Evolutionary conservation across 2,329 filamentous ascomycete genomes (phyloP).

Genomic region (Curvularia spicifera): DNA sequence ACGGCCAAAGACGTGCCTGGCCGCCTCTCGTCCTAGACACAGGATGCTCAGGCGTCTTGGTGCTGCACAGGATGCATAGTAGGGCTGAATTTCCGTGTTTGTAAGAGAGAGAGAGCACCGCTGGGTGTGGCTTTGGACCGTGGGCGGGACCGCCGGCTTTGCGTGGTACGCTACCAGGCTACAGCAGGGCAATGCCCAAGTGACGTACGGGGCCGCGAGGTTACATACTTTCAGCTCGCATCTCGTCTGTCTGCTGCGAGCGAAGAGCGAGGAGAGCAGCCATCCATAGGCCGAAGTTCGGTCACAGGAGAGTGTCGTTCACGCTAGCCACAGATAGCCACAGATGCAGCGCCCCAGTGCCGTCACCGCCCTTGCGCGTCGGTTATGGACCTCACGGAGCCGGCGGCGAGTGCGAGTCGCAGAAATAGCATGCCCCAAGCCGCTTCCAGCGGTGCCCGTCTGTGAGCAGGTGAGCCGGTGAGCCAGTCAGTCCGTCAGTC

Average conservation of each 20-base stretch:
- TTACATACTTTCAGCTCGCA: conserved; percentile 4
- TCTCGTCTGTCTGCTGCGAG: conserved; percentile 2
- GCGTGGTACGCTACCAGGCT: not conserved
- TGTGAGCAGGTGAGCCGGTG: no score
- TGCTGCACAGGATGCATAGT: conserved; percentile 16
- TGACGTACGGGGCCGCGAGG: not conserved
- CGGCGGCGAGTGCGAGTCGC: conserved; percentile 8
- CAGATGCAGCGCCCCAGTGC: conserved; percentile 16
- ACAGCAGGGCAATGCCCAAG: not conserved
- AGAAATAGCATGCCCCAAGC: conserved; percentile 8
- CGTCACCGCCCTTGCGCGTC: conserved; percentile 37
- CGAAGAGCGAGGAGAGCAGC: conserved; percentile 1
- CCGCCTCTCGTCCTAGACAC: conserved; percentile 13
- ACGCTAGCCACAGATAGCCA: conserved; percentile 20
- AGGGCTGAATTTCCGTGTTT: conserved; percentile 22
- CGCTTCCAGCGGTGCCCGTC: not conserved
- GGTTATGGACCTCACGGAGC: conserved; percentile 10
- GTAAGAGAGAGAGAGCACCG: not conserved
- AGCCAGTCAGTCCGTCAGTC: no score
- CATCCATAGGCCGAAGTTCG: conserved; percentile 28
- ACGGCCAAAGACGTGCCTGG: conserved; percentile 14
- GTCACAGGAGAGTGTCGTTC: conserved; percentile 18
- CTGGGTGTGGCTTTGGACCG: not conserved
- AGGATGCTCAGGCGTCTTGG: conserved; percentile 12
- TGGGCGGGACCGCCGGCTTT: not conserved